A percentile compares a stretch with the other conserved stretches of the same genome.
These are phyloP conservation scores for Aureobasidium sp. DNA, from an alignment of 2,329 filamentous ascomycete species.

Conservation along the genomic window DNA sequence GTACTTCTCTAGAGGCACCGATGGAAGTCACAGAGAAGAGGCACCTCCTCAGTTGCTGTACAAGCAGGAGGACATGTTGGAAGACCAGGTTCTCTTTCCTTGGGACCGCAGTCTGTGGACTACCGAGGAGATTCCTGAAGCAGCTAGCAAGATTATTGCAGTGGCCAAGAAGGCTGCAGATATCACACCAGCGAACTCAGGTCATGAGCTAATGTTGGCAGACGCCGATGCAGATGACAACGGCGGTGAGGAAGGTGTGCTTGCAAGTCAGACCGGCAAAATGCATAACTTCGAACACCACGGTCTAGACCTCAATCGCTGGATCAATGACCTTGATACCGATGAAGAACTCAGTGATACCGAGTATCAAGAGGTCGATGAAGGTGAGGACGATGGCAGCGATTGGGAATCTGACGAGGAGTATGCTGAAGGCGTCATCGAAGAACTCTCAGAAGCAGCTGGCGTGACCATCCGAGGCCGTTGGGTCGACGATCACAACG, in stretches of 20 bases:
- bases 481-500: slow-evolving; percentile 18
- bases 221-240: slow-evolving; percentile 11
- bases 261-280: slow-evolving; percentile 16
- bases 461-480: slow-evolving; percentile 16
- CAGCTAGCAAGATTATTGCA: slow-evolving; percentile 10
- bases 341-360: slow-evolving; percentile 20
- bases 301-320: slow-evolving; percentile 18
- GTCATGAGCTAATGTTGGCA: slow-evolving; percentile 9
- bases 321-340: slow-evolving; percentile 20
- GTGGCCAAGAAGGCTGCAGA: slow-evolving; percentile 16
- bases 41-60: slow-evolving; percentile 37
- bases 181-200: not conserved
- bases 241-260: slow-evolving; percentile 13
- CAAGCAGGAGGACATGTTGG: slow-evolving; percentile 44
- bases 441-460: slow-evolving; percentile 20
- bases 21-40: slow-evolving; percentile 19
- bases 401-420: slow-evolving; percentile 17
- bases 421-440: slow-evolving; percentile 19
- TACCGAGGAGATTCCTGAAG: slow-evolving; percentile 12
- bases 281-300: slow-evolving; percentile 20
- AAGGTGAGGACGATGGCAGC: slow-evolving; percentile 19
- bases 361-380: slow-evolving; percentile 16
- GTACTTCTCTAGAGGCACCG: slow-evolving; percentile 23
- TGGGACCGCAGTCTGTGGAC: slow-evolving; percentile 26
- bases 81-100: slow-evolving; percentile 48